Evolutionary conservation across 345 rosid species (phyloP), one percentile per base, ranked within the genome.

Genomic region (Mallotus nudiflorus): DNA sequence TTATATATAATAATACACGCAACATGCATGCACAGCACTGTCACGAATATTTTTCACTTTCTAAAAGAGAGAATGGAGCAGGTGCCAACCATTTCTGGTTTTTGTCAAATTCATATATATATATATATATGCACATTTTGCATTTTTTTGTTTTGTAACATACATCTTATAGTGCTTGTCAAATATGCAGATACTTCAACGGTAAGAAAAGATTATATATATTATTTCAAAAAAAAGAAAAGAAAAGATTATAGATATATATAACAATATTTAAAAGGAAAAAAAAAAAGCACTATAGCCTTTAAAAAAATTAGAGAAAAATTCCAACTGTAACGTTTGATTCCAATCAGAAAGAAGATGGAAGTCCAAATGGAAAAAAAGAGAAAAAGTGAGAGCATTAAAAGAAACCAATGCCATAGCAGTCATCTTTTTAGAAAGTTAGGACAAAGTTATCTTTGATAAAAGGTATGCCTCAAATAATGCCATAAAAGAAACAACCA

Each of bases 361-460:
- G 13, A 45, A 44, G 35, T 57, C 19, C 31, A n/a, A 67, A 19
- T 18, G 42, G 67, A 35, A 59, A n/a, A n/a, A n/a, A 12, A 24
- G 53, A 35, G 57, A 67, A 37, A 71, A 53, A 54, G 56, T 29
- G 42, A 9, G 22, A 15, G 49, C 28, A 24, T 45, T 48, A 68
- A 62, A 55, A n/a, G n/a, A n/a, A 52, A 29, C 39, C 6, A 60
- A 33, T 31, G n/a, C n/a, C n/a, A 55, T 25, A 16, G 22, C 9
- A 29, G 62, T 39, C 6, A 16, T 44, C 79, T 75, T 75, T 75
- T 58, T 53, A 29, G 27, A 76, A 76, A 71, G 72, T 25, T 66
- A 15, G 59, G 27, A 15, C 65, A 71, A 72, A 77, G 73, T 69
- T 61, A 46, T 13, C 80, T 77, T 72, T 71, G 69, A 33, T 46